Base-by-base conservation (phyloP, 805 yeast genomes). In the Candida silvicultrix region DNA sequence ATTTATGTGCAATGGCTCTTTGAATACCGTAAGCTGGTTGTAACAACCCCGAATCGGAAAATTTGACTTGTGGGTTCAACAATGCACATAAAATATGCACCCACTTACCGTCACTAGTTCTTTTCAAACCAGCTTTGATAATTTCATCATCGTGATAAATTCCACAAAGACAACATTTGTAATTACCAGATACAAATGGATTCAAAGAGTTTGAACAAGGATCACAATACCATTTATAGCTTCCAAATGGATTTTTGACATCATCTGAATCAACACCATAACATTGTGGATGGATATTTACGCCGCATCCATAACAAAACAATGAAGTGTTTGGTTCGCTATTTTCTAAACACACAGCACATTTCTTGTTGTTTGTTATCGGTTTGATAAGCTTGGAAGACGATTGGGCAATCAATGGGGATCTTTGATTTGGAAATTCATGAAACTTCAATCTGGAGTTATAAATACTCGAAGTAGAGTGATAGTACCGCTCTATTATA, bases 141-240 rank as follows among this genome's bases (percentile, higher is more conserved):
- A 68, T 62, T 5, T 32, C 32, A 36, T 21, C 21, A 32, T 40
- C 38, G 14, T 20, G 9, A 31, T 31, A 45, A 18, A 18, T 11
- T 5, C 71, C 68, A 62, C 97, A 89, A n/a, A 89, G 58, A 15
- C 70, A 65, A 60, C 97, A 89, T 2, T 73, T 63, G 57, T 85
- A 83, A 19, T 74, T 66, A 0, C 82, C 75, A 2, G 81, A 71
- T 34, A 71, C 68, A 2, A 74, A 51, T 0, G 94, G 92, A 49
- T 78, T 76, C 43, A 79, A 60, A 42, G 81, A 84, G 57, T 88
- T 87, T 5, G 80, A 70, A 59, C 97, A 89, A 1, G 81, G 71
- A 54, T 88, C 95, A 65, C 97, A 89, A 22, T 73, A 66, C 97
- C 97, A 89, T 46, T 73, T 74, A 31, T 58, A 68, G n/a, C 39